Conservation (phyloP, 805 yeast genomes). For the Candida jianshihensis region DNA sequence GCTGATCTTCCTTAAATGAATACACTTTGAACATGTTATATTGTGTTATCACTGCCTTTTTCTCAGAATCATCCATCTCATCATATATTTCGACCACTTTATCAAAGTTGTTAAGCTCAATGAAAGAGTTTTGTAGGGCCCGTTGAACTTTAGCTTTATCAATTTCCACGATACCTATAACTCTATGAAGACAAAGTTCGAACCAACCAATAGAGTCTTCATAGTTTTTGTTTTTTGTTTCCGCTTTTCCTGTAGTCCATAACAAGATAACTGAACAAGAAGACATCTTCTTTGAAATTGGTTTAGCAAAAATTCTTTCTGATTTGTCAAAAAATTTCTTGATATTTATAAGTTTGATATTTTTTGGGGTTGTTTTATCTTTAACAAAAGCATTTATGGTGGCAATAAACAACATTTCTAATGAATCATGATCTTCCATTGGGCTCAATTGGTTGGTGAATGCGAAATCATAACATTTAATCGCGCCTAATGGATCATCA, state of each 20-base stretch:
- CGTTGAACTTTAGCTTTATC: conserved; percentile 32
- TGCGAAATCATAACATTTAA: conserved; percentile 28
- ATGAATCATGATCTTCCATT: conserved; percentile 14
- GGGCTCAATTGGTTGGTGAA: conserved; percentile 27
- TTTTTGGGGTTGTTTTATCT: conserved; percentile 19
- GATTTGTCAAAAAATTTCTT: conserved; percentile 19
- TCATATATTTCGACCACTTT: conserved; percentile 18
- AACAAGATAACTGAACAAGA: conserved; percentile 29
- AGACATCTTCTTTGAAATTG: conserved; percentile 23
- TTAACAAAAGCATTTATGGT: conserved; percentile 23
- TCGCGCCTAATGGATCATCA: conserved; percentile 20
- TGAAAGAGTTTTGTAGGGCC: conserved; percentile 25
- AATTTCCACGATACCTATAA: conserved; percentile 20
- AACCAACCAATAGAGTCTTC: conserved; percentile 22
- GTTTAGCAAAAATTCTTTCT: conserved; percentile 22
- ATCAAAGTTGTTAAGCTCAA: conserved; percentile 17
- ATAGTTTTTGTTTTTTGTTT: conserved; percentile 19
- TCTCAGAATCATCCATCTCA: conserved; percentile 19
- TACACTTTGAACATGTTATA: conserved; percentile 25
- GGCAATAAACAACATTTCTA: conserved; percentile 21
- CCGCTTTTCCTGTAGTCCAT: conserved; percentile 32
- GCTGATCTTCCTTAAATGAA: conserved; percentile 11
- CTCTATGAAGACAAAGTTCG: conserved; percentile 19
- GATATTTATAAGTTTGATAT: conserved; percentile 17
- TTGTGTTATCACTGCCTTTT: conserved; percentile 24